Evolutionary conservation across 495 filamentous ascomycete species (phyloP).

Genomic region (Bacidia gigantensis): DNA sequence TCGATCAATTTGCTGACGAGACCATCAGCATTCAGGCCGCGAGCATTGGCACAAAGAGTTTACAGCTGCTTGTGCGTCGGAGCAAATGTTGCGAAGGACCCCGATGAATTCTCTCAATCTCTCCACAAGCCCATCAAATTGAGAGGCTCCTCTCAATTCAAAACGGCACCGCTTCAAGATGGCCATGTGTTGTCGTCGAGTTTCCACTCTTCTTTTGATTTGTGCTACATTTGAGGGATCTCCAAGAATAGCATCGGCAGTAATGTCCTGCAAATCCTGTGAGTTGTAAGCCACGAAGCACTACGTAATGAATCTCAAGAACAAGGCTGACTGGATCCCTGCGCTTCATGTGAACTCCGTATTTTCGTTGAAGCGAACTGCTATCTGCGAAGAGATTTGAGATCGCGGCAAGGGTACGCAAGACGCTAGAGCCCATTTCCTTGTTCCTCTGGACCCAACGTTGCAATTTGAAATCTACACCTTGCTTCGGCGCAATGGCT

Average conservation of each 20-base stretch:
- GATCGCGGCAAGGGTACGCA: not conserved
- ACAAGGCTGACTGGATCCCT: not conserved
- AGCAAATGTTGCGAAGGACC: not conserved
- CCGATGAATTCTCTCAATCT: not conserved
- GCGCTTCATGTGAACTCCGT: conserved; percentile 1
- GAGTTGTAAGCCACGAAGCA: not conserved
- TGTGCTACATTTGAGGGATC: not conserved
- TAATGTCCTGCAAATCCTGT: not conserved
- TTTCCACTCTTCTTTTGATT: not conserved
- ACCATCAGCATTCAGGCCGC: not conserved
- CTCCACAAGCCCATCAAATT: not conserved
- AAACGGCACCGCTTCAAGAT: not conserved
- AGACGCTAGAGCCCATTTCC: not conserved
- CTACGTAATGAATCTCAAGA: not conserved
- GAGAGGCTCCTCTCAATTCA: not conserved
- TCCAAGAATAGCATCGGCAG: not conserved
- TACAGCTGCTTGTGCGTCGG: not conserved
- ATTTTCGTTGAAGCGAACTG: not conserved
- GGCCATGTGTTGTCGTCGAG: not conserved
- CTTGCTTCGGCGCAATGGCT: not conserved
- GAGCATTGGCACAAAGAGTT: not conserved
- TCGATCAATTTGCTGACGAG: not conserved
- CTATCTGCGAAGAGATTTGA: conserved; percentile 1
- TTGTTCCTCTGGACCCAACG: conserved; percentile 2
- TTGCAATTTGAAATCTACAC: not conserved